phyloP scores from a whole-genome alignment of 2,329 filamentous ascomycete species.

The Cladophialophora chaetospira region DNA sequence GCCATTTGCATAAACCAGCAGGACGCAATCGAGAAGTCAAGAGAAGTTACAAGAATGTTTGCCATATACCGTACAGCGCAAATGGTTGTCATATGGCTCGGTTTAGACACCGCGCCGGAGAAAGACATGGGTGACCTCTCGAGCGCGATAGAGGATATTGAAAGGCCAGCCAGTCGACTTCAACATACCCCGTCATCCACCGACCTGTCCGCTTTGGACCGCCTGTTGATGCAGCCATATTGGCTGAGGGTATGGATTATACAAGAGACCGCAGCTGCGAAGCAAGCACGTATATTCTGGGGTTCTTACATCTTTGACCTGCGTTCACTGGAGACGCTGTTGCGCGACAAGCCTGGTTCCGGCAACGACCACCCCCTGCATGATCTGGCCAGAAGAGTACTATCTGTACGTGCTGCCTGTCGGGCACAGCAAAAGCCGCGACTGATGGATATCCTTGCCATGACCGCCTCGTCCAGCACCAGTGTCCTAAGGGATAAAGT shows the following conservation, averaged over 20 bases:
- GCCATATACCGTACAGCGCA: conserved; percentile 26
- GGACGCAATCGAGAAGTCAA: conserved; percentile 17
- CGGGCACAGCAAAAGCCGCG: conserved; percentile 24
- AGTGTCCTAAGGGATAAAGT: conserved; percentile 24
- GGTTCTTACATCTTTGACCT: conserved; percentile 22
- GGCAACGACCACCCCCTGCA: background rate
- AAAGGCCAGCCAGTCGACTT: conserved; percentile 3
- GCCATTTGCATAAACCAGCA: conserved; percentile 27
- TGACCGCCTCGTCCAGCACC: conserved; percentile 23
- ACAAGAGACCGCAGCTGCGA: conserved; percentile 30
- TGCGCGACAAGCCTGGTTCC: conserved; percentile 3
- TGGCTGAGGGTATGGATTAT: conserved; percentile 34
- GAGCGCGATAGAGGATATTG: conserved; percentile 3
- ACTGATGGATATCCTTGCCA: conserved; percentile 22
- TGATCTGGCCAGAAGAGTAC: conserved; percentile 13
- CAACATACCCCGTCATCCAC: background rate
- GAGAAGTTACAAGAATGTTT: conserved; percentile 24
- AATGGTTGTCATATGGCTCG: conserved; percentile 33
- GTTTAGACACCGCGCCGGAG: conserved; percentile 15
- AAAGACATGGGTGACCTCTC: conserved; percentile 18
- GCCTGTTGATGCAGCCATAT: conserved; percentile 29
- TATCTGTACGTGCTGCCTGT: conserved; percentile 19
- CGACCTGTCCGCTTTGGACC: conserved; percentile 13
- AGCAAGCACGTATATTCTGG: conserved; percentile 17
- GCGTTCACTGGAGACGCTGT: conserved; percentile 14